phyloP scores from a whole-genome alignment of 352 stramenopile species.

The Globisporangium abappressorium region DNA sequence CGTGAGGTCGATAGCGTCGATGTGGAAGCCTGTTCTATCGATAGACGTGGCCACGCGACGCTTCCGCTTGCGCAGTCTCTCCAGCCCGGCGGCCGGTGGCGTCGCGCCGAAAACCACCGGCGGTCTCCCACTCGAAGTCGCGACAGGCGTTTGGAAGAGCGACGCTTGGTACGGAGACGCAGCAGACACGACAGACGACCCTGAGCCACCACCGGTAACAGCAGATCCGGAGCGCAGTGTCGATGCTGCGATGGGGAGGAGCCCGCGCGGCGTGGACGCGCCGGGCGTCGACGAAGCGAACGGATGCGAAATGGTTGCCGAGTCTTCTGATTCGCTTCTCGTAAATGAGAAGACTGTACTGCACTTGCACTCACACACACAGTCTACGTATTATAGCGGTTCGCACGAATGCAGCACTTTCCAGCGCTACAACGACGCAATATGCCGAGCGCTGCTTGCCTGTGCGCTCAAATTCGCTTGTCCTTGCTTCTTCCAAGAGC shows the following conservation, averaged over 20 bases:
- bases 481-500: background rate
- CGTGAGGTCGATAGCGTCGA: conserved; percentile 22
- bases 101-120: conserved; percentile 4
- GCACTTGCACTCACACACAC: background rate
- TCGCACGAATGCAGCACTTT: background rate
- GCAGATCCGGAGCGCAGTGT: conserved; percentile 4
- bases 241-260: background rate
- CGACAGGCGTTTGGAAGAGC: conserved; percentile 17
- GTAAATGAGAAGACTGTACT: background rate
- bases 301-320: conserved; percentile 13
- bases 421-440: background rate
- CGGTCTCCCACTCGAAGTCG: conserved; percentile 2
- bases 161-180: conserved; percentile 11
- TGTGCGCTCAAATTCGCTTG: background rate
- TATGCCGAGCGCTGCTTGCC: background rate
- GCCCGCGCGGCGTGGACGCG: conserved; percentile 14
- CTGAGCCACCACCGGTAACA: background rate
- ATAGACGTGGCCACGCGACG: conserved; percentile 36
- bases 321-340: conserved; percentile 4
- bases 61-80: conserved; percentile 36
- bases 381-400: background rate
- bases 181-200: background rate
- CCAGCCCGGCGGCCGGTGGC: conserved; percentile 7
- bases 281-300: conserved; percentile 9
- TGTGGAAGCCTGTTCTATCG: conserved; percentile 20